Evolutionary conservation across 345 rosid species (phyloP).

Genomic region (Psidium friedrichsthalianum): DNA sequence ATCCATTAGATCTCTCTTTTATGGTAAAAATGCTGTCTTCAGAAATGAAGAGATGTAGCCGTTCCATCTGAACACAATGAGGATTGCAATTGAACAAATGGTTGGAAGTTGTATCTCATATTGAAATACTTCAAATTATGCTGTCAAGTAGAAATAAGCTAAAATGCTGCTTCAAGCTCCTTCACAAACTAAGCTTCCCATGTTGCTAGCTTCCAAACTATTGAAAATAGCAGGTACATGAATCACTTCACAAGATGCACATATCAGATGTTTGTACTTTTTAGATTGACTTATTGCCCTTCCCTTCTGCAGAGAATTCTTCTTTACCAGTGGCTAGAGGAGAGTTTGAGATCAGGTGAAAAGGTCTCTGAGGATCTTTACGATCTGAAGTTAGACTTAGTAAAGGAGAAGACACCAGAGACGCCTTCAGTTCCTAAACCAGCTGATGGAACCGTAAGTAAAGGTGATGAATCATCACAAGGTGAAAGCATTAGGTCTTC

Average conservation of each 20-base stretch:
- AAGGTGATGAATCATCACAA: conserved; percentile 18
- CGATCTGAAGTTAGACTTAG: conserved; percentile 21
- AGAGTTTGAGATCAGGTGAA: conserved; percentile 55
- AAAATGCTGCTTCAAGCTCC: not conserved
- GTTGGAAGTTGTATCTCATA: not conserved
- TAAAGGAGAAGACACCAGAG: conserved; percentile 10
- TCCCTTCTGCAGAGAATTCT: conserved; percentile 43
- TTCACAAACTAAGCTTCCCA: not conserved
- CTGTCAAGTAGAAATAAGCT: not conserved
- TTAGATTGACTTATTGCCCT: not conserved
- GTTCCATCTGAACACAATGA: not conserved
- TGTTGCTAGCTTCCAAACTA: not conserved
- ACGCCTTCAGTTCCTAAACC: conserved; percentile 12
- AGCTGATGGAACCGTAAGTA: conserved; percentile 9
- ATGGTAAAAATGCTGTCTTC: not conserved
- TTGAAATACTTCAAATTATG: not conserved
- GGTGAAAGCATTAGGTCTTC: conserved; percentile 29
- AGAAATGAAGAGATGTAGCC: not conserved
- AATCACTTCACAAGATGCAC: not conserved
- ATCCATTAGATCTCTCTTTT: not conserved
- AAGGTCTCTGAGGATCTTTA: conserved; percentile 63
- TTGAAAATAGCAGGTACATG: not conserved
- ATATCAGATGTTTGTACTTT: not conserved
- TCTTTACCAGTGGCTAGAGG: conserved; percentile 76
- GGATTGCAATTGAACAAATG: not conserved